phyloP scores from a whole-genome alignment of 164 flowering plant species.

The Chimonanthus salicifolius region DNA sequence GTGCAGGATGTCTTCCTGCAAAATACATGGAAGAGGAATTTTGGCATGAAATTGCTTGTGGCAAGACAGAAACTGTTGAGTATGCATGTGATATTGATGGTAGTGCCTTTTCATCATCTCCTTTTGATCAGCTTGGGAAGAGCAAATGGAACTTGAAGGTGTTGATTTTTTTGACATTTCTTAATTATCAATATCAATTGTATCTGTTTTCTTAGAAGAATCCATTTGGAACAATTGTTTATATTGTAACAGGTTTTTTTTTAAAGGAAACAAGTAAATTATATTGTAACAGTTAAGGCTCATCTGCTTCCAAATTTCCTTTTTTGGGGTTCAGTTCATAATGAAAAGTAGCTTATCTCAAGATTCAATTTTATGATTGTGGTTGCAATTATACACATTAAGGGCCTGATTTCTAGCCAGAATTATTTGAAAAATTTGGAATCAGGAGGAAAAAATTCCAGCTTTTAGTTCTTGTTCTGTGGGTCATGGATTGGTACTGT shows the following conservation, averaged over 20 bases:
- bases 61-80: slow-evolving; percentile 87
- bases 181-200: no score
- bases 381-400: not conserved
- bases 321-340: no score
- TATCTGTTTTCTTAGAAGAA: not conserved
- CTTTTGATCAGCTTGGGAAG: slow-evolving; percentile 71
- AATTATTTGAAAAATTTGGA: no score
- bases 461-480: no score
- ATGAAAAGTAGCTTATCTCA: not conserved
- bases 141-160: slow-evolving; percentile 99
- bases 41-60: slow-evolving; percentile 91
- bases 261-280: no score
- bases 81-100: slow-evolving; percentile 99
- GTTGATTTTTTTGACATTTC: slow-evolving; percentile 11
- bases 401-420: no score
- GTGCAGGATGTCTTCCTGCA: slow-evolving; percentile 83
- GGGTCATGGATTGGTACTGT: no score
- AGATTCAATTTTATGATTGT: not conserved
- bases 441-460: no score
- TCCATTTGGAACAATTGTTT: not conserved
- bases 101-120: slow-evolving; percentile 95
- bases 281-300: not conserved
- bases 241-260: not conserved
- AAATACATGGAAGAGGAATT: slow-evolving; percentile 87
- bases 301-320: not conserved